phyloP scores from a whole-genome alignment of 306 rosid species.

The Castanospermum australe region DNA sequence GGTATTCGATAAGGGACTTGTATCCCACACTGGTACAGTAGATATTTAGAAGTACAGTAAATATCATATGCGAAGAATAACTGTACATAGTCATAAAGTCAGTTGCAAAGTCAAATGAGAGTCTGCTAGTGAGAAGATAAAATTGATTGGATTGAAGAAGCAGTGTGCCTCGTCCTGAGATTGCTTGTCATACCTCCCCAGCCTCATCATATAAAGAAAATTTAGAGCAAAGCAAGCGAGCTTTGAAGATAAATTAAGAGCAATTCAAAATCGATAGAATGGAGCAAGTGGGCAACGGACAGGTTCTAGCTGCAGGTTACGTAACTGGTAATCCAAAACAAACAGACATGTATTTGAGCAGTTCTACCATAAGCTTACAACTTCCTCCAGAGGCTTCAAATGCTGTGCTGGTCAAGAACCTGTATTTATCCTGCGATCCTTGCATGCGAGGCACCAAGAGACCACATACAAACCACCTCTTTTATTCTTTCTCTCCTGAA shows the following conservation, averaged over 20 bases:
- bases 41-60: too few species aligned
- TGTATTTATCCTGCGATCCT: conserved; percentile 72
- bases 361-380: conserved; percentile 29
- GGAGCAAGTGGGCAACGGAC: conserved; percentile 44
- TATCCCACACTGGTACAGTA: too few species aligned
- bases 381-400: conserved; percentile 39
- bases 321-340: conserved; percentile 43
- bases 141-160: background rate
- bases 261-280: background rate
- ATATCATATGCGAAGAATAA: too few species aligned
- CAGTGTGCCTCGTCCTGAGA: background rate
- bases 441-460: conserved; percentile 42
- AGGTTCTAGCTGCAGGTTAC: conserved; percentile 33
- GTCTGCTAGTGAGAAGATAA: background rate
- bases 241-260: conserved; percentile 12
- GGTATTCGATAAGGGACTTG: too few species aligned
- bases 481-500: conserved; percentile 40
- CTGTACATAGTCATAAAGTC: background rate
- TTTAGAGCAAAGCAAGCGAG: background rate
- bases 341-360: conserved; percentile 37
- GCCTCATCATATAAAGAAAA: background rate
- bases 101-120: background rate
- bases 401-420: conserved; percentile 57
- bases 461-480: background rate
- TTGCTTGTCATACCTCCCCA: background rate